These are phyloP conservation scores for Annulohypoxylon moriforme DNA, from an alignment of 495 filamentous ascomycete genomes.

Conservation along the genomic window DNA sequence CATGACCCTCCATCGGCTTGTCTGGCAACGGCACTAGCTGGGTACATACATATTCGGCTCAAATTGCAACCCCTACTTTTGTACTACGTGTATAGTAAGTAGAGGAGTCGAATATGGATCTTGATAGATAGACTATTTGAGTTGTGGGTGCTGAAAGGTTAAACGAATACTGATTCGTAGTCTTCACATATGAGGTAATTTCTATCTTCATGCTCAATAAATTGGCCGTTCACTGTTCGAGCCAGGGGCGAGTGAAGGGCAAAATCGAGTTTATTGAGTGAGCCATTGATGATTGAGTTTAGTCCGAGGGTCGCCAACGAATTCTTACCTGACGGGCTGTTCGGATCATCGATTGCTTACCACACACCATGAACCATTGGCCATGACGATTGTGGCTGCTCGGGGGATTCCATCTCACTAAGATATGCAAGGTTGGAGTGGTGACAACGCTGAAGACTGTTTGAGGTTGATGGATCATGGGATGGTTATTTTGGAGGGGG, in stretches of 20 bases:
- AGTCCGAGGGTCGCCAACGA: background rate
- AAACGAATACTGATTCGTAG: constrained; percentile 6
- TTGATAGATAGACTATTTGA: constrained; percentile 21
- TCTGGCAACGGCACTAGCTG: constrained; percentile 28
- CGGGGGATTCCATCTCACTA: constrained; percentile 26
- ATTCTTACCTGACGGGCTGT: constrained; percentile 17
- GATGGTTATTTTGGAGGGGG: constrained; percentile 58
- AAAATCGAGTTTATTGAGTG: constrained; percentile 16
- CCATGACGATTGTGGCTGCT: constrained; percentile 21
- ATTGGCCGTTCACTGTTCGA: constrained; percentile 14
- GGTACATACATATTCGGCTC: constrained; percentile 21
- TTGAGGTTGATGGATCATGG: constrained; percentile 55
- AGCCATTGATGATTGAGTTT: background rate
- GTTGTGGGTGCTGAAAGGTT: constrained; percentile 14
- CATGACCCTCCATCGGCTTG: constrained; percentile 35
- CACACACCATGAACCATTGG: constrained; percentile 11
- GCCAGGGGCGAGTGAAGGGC: constrained; percentile 2
- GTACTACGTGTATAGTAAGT: background rate
- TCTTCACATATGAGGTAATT: constrained; percentile 6
- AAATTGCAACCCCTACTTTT: constrained; percentile 20
- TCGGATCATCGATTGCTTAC: constrained; percentile 24
- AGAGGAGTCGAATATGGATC: constrained; percentile 13
- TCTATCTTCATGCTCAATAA: constrained; percentile 18
- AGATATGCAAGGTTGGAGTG: constrained; percentile 16
- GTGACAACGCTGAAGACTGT: constrained; percentile 34